Percentiles rank a stretch among this genome's conserved stretches.
phyloP scores from a whole-genome alignment of 2,329 filamentous ascomycete species.

The Fusarium papillatum region DNA sequence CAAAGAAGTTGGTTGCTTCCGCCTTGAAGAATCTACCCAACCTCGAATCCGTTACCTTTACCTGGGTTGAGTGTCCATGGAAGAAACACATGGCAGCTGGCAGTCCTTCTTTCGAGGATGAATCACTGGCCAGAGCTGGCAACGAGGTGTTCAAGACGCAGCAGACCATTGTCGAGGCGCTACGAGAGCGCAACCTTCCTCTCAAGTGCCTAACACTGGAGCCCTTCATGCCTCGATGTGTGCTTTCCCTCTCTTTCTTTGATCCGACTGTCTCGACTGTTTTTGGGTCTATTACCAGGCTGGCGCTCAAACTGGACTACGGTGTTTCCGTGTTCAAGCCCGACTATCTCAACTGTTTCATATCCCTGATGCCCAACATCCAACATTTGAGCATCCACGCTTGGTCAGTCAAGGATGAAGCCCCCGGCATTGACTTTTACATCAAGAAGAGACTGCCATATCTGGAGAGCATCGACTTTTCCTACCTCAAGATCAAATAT shows the following conservation, averaged over 20 bases:
- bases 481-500: constrained; percentile 22
- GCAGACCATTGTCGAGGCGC: constrained; percentile 32
- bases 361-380: constrained; percentile 38
- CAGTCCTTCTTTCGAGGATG: constrained; percentile 26
- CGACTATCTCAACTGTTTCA: constrained; percentile 33
- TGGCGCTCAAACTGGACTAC: constrained; percentile 22
- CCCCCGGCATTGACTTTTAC: constrained; percentile 28
- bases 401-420: constrained; percentile 2
- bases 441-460: constrained; percentile 30
- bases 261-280: constrained; percentile 12
- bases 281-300: constrained; percentile 27
- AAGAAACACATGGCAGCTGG: neutral
- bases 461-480: constrained; percentile 34
- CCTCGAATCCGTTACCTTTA: constrained; percentile 38
- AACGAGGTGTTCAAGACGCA: constrained; percentile 31
- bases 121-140: constrained; percentile 30
- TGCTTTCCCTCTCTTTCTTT: constrained; percentile 13
- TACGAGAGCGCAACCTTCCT: constrained; percentile 24
- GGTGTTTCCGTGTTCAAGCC: constrained; percentile 17
- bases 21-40: constrained; percentile 32
- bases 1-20: constrained; percentile 22
- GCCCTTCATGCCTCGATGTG: constrained; percentile 21
- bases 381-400: constrained; percentile 25
- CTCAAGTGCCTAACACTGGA: constrained; percentile 38
- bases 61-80: constrained; percentile 43